phyloP scores from a whole-genome alignment of 768 basidiomycete genomes.

The Boletellus emodensis region DNA sequence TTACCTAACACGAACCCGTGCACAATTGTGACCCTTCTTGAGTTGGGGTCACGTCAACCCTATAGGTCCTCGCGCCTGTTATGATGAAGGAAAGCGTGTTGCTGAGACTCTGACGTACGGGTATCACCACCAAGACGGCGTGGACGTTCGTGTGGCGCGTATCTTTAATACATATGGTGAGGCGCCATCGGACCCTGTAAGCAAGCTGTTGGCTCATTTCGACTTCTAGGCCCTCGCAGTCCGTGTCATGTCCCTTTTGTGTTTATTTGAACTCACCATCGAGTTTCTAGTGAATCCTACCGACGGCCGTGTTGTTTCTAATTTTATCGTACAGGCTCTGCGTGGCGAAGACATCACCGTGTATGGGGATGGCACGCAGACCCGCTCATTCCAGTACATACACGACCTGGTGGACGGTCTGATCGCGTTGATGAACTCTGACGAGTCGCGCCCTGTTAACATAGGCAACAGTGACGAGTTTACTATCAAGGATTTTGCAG shows the following conservation, averaged over 20 bases:
- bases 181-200: not conserved
- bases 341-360: constrained; percentile 97
- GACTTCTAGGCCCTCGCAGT: constrained; percentile 58
- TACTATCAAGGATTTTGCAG: constrained; percentile 91
- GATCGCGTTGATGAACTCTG: constrained; percentile 92
- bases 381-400: constrained; percentile 96
- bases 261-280: constrained; percentile 23
- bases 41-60: constrained; percentile 99
- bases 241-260: constrained; percentile 31
- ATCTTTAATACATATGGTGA: constrained; percentile 95
- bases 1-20: not conserved
- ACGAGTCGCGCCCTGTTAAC: constrained; percentile 92
- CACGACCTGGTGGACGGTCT: constrained; percentile 96
- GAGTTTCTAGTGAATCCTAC: constrained; percentile 76
- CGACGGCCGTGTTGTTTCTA: constrained; percentile 97
- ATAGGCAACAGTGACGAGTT: constrained; percentile 96
- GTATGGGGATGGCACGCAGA: constrained; percentile 90
- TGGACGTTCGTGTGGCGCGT: constrained; percentile 94
- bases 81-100: constrained; percentile 99
- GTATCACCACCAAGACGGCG: constrained; percentile 89
- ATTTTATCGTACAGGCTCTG: constrained; percentile 97
- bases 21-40: constrained; percentile 16
- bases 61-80: constrained; percentile 97
- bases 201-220: not conserved
- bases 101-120: constrained; percentile 98